Evolutionary conservation across 495 filamentous ascomycete species (phyloP), one percentile per base, ranked within the genome.

Genomic region (Neurospora sublineolata): DNA sequence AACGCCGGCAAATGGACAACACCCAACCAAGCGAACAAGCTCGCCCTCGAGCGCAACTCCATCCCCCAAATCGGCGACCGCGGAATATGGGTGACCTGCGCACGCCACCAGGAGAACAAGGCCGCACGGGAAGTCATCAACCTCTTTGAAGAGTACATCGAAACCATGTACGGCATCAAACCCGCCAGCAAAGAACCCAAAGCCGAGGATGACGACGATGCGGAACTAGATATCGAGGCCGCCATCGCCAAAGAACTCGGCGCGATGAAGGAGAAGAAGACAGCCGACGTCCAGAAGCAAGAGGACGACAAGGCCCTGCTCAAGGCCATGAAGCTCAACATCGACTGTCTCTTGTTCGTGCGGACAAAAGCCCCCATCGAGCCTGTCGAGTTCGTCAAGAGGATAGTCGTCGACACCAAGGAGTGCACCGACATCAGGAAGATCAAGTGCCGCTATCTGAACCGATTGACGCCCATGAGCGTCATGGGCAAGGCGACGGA

Each of bases 71-170:
- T 88, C 33, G 95, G 95, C 18, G 93, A 95, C 79, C 83, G 85
- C 60, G 95, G 95, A 12, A 91, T 98, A 37, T 97, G 94, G 87
- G 88, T 91, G 36, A 97, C 96, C 2, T 97, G 94, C 77, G 90
- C 93, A 39, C 89, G 89, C 79, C 88, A 88, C 69, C 90, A 87
- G 80, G 94, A 99, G 82, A 83, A 81, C 27, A 94, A 90, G 82
- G 93, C 92, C 23, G 86, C 91, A 3, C 84, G 83, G 41, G 95
- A 99, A 77, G 79, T 93, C 58, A 81, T 85, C 36, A 84, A 89
- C 77, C 79, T 97, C 39, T 92, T 97, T 77, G 86, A 90, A 20
- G 87, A 95, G 87, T 89, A 88, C 74, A 86, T 83, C 14, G 82
- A 87, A 68, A 84, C 82, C 64, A 80, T 93, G 58, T 92, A 91